Conservation (phyloP, 257 asterid genomes). For the Solanum acaule region DNA sequence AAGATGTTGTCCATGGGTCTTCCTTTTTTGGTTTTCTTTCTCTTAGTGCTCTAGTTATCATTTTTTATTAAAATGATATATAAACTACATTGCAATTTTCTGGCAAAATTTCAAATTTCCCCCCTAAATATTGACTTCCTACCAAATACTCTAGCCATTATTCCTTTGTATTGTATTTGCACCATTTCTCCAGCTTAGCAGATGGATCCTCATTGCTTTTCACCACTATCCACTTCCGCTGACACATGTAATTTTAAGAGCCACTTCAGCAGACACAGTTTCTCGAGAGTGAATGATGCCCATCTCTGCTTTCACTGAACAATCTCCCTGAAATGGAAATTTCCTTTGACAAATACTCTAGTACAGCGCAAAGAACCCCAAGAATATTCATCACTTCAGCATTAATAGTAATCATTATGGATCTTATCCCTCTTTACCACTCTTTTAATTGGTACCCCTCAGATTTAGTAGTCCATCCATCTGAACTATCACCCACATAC, state of each 20-base stretch:
- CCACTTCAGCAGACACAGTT: not conserved
- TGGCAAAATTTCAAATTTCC: not conserved
- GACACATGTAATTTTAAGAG: not conserved
- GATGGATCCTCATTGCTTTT: not conserved
- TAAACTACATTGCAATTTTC: not conserved
- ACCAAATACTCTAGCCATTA: not conserved
- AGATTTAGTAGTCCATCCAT: not conserved
- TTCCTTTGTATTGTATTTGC: not conserved
- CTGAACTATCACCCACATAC: not conserved
- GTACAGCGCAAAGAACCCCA: not conserved
- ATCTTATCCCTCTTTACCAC: constrained; percentile 1
- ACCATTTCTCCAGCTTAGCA: not conserved
- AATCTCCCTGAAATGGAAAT: not conserved
- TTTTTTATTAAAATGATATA: not conserved
- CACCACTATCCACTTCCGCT: not conserved
- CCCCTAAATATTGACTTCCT: not conserved
- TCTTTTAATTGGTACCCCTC: not conserved
- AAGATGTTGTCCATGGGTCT: not conserved
- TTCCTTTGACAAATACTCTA: not conserved
- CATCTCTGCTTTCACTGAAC: not conserved
- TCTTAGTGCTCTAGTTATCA: constrained; percentile 4
- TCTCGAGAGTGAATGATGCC: not conserved
- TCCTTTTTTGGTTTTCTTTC: not conserved
- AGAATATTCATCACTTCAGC: not conserved
- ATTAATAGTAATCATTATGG: not conserved